Conservation (phyloP, 169 alveolate species). For the Plasmodium reichenowi region DNA sequence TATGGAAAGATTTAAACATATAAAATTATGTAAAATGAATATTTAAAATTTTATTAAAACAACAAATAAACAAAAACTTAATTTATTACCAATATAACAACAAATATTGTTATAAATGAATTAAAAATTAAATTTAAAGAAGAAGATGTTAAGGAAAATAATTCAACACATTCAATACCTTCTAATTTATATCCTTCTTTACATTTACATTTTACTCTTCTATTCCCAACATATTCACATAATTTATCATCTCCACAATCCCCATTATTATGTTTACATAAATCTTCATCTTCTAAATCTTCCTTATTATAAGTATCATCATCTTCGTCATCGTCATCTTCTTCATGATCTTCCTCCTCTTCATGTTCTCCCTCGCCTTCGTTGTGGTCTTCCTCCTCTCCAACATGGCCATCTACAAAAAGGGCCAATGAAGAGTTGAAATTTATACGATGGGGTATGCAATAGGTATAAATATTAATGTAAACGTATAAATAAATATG, state of each 20-base stretch:
- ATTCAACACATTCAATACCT: slow-evolving; percentile 18
- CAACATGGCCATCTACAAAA: not conserved
- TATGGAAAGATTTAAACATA: no score
- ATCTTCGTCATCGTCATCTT: slow-evolving; percentile 10
- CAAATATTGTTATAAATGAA: slow-evolving; percentile 3
- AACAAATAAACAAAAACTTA: slow-evolving; percentile 3
- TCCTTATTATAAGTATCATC: not conserved
- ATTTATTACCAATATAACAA: slow-evolving; percentile 26
- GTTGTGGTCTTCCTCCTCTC: not conserved
- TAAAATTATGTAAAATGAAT: no score
- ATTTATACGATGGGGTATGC: no score
- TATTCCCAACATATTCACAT: slow-evolving; percentile 33
- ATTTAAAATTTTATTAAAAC: no score
- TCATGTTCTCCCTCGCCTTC: not conserved
- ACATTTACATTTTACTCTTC: slow-evolving; percentile 41
- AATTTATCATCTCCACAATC: slow-evolving; percentile 55
- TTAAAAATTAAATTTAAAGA: slow-evolving; percentile 36
- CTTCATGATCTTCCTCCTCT: slow-evolving; percentile 6
- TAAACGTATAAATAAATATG: no score
- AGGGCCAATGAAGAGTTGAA: no score
- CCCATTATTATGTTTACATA: slow-evolving; percentile 44
- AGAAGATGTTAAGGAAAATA: slow-evolving; percentile 3
- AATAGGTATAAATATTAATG: no score
- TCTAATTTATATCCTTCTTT: slow-evolving; percentile 45
- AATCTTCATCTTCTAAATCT: slow-evolving; percentile 2